Percentiles rank a stretch among this genome's conserved stretches.
phyloP scores from a whole-genome alignment of 768 basidiomycete species.

The Obba rivulosa region DNA sequence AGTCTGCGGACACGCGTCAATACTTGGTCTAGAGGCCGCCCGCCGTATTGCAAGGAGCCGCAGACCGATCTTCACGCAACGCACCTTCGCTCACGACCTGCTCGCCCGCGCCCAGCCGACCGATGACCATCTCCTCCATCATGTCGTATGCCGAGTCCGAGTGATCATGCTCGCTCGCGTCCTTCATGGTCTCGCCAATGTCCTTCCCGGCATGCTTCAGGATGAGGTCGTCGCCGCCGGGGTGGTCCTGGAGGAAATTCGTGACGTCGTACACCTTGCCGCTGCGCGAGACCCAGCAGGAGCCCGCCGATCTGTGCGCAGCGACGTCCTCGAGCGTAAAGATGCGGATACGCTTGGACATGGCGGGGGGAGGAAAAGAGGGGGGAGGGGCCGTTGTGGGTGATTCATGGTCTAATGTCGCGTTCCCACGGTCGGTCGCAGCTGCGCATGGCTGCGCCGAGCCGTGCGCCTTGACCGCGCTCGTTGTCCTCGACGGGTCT shows the following conservation, averaged over 20 bases:
- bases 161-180: conserved; percentile 79
- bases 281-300: conserved; percentile 78
- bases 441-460: too few species aligned
- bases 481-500: too few species aligned
- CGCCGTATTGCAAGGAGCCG: neutral
- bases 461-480: too few species aligned
- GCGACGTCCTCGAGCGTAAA: conserved; percentile 72
- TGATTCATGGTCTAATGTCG: neutral
- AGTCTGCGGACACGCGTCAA: conserved; percentile 45
- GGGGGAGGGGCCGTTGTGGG: conserved; percentile 3
- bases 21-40: conserved; percentile 3
- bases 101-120: conserved; percentile 72
- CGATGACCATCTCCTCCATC: conserved; percentile 83
- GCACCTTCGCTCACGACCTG: conserved; percentile 74
- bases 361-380: conserved; percentile 25
- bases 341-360: conserved; percentile 65
- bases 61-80: too few species aligned
- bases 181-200: conserved; percentile 75
- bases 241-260: conserved; percentile 79
- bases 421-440: too few species aligned
- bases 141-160: conserved; percentile 89
- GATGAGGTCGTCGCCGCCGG: conserved; percentile 92
- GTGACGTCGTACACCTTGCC: conserved; percentile 92
- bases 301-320: conserved; percentile 49
- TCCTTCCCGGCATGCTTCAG: conserved; percentile 81